Base-by-base conservation (phyloP, 768 basidiomycete genomes). In the Rhodotorula babjevae region DNA sequence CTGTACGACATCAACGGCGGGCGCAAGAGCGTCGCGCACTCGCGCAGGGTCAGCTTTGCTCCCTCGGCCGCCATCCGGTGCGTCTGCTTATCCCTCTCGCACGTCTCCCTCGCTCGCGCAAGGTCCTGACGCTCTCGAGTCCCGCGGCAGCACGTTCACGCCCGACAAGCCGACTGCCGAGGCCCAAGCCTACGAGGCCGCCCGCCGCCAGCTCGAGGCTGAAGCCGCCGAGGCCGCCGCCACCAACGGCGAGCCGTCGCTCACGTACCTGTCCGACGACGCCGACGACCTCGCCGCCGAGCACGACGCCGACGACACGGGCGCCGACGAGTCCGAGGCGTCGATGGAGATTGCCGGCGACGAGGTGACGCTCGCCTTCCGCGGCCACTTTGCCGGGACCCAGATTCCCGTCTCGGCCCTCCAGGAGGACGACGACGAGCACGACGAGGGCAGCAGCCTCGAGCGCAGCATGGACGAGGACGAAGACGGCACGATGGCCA, bases 31-130 rank as follows among this genome's bases (percentile, higher is more conserved):
- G 62, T 61, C 25, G 42, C 46, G 2, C 63, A 71, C 69, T 49
- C 44, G 25, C 61, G 78, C 10, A 47, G 78, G 42, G 78, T 79
- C 44, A 69, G 67, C 59, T 79, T 77, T 47, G 78, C 78, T 2
- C 73, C 78, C 0, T 62, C 52, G 31, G 77, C 78, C 12, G 71
- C 76, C n/a, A 65, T 79, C 36, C 65, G 77, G 76, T 74, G 27
- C 25, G 69, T 52, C 29, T 18, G 7, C 29, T 46, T 52, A 14
- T 44, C 29, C 42, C 15, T 42, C 25, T 15, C 36, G n/a, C n/a
- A n/a, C n/a, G n/a, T 27, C 15, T 16, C 19, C 2, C 29, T 3
- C 18, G 4, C 57, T 36, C 31, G 12, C 23, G 5, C 33, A 36
- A 36, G 19, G 21, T 25, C 4, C n/a, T 61, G 59, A 29, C 40